Evolutionary conservation across 2,329 filamentous ascomycete species (phyloP).

Genomic region (Camillea tinctor): DNA sequence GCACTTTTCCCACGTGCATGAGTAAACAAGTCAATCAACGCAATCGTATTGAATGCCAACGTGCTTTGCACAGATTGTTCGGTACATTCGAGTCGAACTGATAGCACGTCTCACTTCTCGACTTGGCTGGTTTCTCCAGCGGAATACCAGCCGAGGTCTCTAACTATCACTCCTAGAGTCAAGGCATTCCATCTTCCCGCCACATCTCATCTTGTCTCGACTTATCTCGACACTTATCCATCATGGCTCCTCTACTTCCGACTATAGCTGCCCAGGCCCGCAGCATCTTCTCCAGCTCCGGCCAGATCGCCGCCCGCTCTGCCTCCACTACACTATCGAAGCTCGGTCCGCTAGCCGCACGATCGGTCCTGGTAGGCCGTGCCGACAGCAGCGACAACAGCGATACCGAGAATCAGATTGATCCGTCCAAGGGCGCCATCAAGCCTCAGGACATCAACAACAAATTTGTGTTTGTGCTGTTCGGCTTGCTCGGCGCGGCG

Average conservation of each 20-base stretch:
- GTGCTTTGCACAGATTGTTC: background rate
- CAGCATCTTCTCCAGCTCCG: constrained; percentile 25
- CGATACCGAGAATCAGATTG: constrained; percentile 27
- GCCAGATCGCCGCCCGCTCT: constrained; percentile 29
- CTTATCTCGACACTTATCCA: constrained; percentile 8
- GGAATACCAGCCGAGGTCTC: constrained; percentile 24
- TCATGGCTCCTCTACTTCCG: constrained; percentile 34
- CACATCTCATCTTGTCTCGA: constrained; percentile 3
- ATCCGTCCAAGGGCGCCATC: constrained; percentile 50
- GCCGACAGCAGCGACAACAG: constrained; percentile 29
- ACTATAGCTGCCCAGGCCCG: constrained; percentile 31
- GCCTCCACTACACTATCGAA: constrained; percentile 27
- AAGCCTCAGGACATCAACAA: constrained; percentile 59
- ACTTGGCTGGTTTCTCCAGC: constrained; percentile 30
- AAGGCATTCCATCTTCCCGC: background rate
- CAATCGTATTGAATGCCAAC: background rate
- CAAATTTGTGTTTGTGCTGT: constrained; percentile 76
- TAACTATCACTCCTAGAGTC: background rate
- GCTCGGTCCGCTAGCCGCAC: constrained; percentile 44
- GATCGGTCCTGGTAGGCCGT: constrained; percentile 42
- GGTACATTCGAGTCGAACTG: background rate
- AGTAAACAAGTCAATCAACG: background rate
- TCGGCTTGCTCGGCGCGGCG: constrained; percentile 75
- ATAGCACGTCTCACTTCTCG: background rate
- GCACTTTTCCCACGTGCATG: background rate